Base-by-base conservation (phyloP, 2,329 filamentous ascomycete genomes). In the Ophiostoma tasmaniense region DNA sequence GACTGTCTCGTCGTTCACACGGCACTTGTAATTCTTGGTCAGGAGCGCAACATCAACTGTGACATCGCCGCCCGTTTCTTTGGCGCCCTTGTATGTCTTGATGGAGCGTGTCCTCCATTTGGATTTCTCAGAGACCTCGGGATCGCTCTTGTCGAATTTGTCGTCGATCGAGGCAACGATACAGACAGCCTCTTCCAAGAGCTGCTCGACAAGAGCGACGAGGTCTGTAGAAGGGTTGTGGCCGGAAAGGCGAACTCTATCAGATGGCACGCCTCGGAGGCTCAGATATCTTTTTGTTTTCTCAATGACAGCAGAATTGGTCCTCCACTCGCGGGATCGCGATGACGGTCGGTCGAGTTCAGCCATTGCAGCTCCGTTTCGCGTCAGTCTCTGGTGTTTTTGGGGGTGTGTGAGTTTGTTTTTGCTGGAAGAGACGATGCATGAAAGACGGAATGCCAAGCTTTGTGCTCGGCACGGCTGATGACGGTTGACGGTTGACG, bases 1-100 rank as follows among this genome's bases (percentile, higher is more conserved):
- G 33, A 8, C 33, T 33, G 3, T 33, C n/a, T 37, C 35, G 37
- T 13, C 37, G 37, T 39, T 3, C 37, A 13, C 37, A 39, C 10
- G 37, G 37, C 11, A 14, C 37, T 39, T 39, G 37, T 39, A 39
- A 13, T 71, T 25, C 30, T 72, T 73, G 22, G 74, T 61, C 39
- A 45, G 73, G 35, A 28, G n/a, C 8, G 70, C 71, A 33, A 68
- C 35, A 70, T 45, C 61, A 22, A 62, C 14, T 45, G 33, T 11
- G 50, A 22, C 20, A 77, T 10, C 85, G 20, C 61, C 61, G n/a
- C 69, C 72, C 1, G 64, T 61, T 2, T 59, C 50, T 8, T 5
- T 2, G 22, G 42, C 52, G 3, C 79, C 73, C 67, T 81, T 85
- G 13, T 75, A 78, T 76, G 85, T 87, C 25, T 61, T 61, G 14